A percentile compares a stretch with the other conserved stretches of the same genome.
Conservation (phyloP, 352 stramenopile species). For the Achlya hypogyna region DNA sequence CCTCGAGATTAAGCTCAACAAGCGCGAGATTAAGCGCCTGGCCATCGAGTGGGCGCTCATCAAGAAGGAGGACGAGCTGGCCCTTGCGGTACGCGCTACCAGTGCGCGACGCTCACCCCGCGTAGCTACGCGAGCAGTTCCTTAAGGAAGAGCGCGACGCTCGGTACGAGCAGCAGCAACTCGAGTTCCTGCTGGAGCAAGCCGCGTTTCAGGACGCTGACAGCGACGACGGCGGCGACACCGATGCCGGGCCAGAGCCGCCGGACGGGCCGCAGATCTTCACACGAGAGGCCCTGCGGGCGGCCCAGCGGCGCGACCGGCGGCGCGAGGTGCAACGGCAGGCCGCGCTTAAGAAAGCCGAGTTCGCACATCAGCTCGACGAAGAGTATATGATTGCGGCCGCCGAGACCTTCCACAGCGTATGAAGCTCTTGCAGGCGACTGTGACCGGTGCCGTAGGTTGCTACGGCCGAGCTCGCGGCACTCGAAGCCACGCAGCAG, state of each 20-base stretch:
- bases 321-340: conserved; percentile 33
- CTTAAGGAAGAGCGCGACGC: conserved; percentile 32
- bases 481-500: neutral
- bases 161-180: conserved; percentile 42
- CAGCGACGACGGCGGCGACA: conserved; percentile 37
- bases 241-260: neutral
- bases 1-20: conserved; percentile 67
- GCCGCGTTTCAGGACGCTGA: conserved; percentile 27
- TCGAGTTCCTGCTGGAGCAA: conserved; percentile 57
- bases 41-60: conserved; percentile 62
- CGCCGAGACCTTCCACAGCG: conserved; percentile 37
- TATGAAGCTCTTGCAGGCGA: conserved; percentile 29
- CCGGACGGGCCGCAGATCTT: neutral
- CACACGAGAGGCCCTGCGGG: conserved; percentile 16
- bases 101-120: neutral
- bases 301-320: neutral
- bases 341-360: conserved; percentile 31
- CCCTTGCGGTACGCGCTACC: conserved; percentile 21
- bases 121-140: conserved; percentile 44
- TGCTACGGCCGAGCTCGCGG: neutral
- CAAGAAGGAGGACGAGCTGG: conserved; percentile 50
- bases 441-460: conserved; percentile 41
- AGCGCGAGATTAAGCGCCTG: conserved; percentile 67
- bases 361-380: conserved; percentile 47
- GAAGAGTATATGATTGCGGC: conserved; percentile 57